Evolutionary conservation across 208 protist genomes (phyloP), one percentile per base, ranked within the genome.

Genomic region (Tritrichomonas musculus): DNA sequence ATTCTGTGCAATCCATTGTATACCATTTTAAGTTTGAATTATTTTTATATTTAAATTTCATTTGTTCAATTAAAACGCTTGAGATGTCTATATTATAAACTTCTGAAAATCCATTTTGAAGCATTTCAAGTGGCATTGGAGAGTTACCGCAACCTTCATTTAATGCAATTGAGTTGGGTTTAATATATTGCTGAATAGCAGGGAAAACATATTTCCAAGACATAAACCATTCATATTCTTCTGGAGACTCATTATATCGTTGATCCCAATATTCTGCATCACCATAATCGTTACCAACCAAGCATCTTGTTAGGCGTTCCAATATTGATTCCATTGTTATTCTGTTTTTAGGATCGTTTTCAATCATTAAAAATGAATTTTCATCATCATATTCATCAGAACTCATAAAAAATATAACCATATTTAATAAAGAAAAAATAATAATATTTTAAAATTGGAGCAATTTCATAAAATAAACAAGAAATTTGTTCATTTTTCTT

Each of bases 81-180:
- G 77, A 88, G 39, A 88, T 57, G 57, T 88, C 77, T 39, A 57
- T 88, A 36, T 20, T 88, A 39, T 47, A n/a, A 13, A 88, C 47
- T 39, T 9, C 11, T 36, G 3, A 2, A 36, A 88, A 53, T 8
- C 47, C 77, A 88, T 9, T 39, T 2, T n/a, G 11, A 14, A 88
- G 14, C 77, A 88, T 88, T n/a, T 88, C 77, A 1, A 4, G 13
- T n/a, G 41, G 8, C 77, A 88, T 88, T 39, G 77, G 77, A 0
- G 77, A 88, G 44, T 88, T 88, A 57, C 77, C 77, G 27, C 77
- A 88, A 5, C 77, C 77, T 39, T 57, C 17, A 60, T 88, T 88
- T 4, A 88, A 49, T 14, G 41, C 44, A 57, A 57, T 88, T 60
- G 27, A 5, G 39, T 53, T 9, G 8, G 33, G 33, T 57, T n/a